Conservation (phyloP, 192 early-diverging fungal species). For the Linnemannia hyalina region DNA sequence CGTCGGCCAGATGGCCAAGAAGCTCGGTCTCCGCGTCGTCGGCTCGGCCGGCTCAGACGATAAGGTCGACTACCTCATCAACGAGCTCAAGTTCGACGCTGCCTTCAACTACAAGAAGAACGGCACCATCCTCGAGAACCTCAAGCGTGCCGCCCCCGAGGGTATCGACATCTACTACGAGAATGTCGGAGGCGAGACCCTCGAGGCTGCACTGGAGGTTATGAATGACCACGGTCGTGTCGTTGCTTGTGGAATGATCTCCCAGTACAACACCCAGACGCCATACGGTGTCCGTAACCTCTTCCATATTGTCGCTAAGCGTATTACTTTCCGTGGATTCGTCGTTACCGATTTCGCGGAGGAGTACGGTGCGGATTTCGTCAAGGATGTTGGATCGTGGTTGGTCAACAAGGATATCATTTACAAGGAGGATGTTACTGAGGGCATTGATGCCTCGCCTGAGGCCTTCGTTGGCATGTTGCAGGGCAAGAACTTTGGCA, state of each 20-base stretch:
- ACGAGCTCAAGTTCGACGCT: constrained; percentile 76
- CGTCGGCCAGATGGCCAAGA: constrained; percentile 86
- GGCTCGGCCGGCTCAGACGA: constrained; percentile 83
- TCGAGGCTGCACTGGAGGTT: constrained; percentile 76
- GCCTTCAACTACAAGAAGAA: constrained; percentile 90
- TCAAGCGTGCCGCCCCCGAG: constrained; percentile 69
- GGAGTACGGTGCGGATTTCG: constrained; percentile 56
- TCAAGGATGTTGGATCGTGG: constrained; percentile 47
- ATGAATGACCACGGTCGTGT: constrained; percentile 78
- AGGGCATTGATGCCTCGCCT: constrained; percentile 56
- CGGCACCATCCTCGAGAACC: constrained; percentile 63
- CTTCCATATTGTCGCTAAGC: constrained; percentile 64
- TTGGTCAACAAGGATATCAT: constrained; percentile 44
- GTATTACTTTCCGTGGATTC: constrained; percentile 74
- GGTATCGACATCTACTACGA: constrained; percentile 92
- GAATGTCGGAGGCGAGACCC: constrained; percentile 81
- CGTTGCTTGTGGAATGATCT: constrained; percentile 80
- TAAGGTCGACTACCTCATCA: constrained; percentile 76
- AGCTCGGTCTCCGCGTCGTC: constrained; percentile 77
- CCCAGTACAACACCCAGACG: constrained; percentile 73
- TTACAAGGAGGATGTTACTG: constrained; percentile 51
- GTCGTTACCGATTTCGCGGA: constrained; percentile 61
- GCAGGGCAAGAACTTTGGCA: constrained; percentile 79
- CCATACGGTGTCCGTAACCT: constrained; percentile 73
- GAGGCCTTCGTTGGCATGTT: constrained; percentile 73